phyloP scores from a whole-genome alignment of 352 stramenopile species.

The Globisporangium emineosum region DNA sequence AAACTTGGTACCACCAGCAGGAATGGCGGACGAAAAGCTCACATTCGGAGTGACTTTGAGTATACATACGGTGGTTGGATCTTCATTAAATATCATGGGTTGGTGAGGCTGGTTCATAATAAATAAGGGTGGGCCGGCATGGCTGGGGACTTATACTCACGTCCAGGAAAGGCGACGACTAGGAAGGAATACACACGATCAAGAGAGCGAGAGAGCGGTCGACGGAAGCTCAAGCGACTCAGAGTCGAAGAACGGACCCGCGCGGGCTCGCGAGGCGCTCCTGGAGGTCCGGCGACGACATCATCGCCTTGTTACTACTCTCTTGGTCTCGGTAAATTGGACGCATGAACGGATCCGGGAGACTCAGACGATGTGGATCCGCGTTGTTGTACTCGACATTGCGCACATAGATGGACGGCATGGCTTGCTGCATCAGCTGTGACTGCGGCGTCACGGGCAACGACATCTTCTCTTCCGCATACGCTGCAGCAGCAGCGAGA shows the following conservation, averaged over 20 bases:
- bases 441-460: not conserved
- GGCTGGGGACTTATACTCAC: constrained; percentile 1
- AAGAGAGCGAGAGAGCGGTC: not conserved
- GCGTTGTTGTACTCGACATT: not conserved
- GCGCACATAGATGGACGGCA: not conserved
- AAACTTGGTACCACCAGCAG: too few species aligned
- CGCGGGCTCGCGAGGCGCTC: not conserved
- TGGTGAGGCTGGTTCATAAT: not conserved
- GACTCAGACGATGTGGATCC: not conserved
- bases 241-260: constrained; percentile 2
- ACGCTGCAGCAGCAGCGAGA: not conserved
- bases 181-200: not conserved
- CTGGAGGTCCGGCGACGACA: not conserved
- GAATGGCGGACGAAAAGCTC: too few species aligned
- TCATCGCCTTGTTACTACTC: not conserved
- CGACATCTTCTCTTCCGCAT: constrained; percentile 20
- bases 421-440: constrained; percentile 7
- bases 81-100: constrained; percentile 13
- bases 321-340: not conserved
- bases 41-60: not conserved
- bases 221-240: not conserved
- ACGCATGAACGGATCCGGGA: constrained; percentile 9
- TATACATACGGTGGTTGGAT: not conserved
- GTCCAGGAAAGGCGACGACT: not conserved
- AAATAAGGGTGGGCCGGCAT: not conserved